Conservation (phyloP, 2,329 filamentous ascomycete species). For the Teratosphaeria gauchensis region DNA sequence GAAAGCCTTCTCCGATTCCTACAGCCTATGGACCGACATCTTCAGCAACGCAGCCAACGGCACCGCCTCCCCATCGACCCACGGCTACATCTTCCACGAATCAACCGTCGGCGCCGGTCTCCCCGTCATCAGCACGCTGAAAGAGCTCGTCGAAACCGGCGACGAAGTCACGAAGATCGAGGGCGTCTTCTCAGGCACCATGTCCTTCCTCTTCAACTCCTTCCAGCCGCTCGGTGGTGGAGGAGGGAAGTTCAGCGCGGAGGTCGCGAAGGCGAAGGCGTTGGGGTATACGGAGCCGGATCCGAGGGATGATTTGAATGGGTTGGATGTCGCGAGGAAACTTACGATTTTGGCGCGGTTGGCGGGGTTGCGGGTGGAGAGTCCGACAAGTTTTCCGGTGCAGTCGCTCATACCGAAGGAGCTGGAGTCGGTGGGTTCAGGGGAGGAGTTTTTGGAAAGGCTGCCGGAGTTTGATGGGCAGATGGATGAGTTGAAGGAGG, state of each 20-base stretch:
- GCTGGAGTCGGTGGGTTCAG: conserved; percentile 64
- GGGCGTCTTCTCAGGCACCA: conserved; percentile 93
- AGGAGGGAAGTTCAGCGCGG: conserved; percentile 78
- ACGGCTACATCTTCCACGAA: conserved; percentile 86
- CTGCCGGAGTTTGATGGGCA: conserved; percentile 75
- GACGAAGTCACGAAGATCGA: conserved; percentile 88
- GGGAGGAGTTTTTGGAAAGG: conserved; percentile 75
- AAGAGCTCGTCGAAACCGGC: conserved; percentile 88
- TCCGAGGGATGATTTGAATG: conserved; percentile 77
- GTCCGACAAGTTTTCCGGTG: conserved; percentile 82
- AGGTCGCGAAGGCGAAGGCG: conserved; percentile 85
- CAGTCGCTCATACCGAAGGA: conserved; percentile 86
- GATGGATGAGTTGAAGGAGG: conserved; percentile 81
- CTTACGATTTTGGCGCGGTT: conserved; percentile 87
- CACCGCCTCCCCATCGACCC: conserved; percentile 30
- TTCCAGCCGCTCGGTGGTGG: conserved; percentile 73
- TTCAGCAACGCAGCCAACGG: conserved; percentile 62
- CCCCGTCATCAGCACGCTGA: conserved; percentile 85
- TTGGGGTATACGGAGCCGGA: conserved; percentile 88
- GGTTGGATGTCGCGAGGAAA: conserved; percentile 86
- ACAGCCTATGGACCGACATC: conserved; percentile 78
- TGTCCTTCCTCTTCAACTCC: conserved; percentile 97
- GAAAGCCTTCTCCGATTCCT: conserved; percentile 83
- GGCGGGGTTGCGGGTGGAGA: conserved; percentile 69
- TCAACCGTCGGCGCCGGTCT: conserved; percentile 88